Evolutionary conservation across 306 rosid species (phyloP), one percentile per base, ranked within the genome.

Genomic region (Lathyrus tuberosus): DNA sequence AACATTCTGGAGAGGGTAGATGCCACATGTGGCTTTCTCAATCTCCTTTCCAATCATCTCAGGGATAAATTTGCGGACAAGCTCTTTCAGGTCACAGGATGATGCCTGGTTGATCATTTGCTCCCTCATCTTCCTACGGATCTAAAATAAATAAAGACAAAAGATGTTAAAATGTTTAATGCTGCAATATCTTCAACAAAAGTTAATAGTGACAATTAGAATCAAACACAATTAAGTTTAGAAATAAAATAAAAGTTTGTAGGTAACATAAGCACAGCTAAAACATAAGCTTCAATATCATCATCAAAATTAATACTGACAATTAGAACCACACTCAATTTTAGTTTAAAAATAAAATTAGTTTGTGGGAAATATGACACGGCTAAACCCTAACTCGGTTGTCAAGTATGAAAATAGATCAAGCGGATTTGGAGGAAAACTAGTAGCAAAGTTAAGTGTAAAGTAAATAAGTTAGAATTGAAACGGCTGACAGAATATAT

Each of bases 111-210:
- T 79, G 2, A 74, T 42, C 97, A 94, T 94, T 41, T 90, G 87
- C 79, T 90, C 97, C 35, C 88, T 90, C 98, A 94, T 94, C 86
- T 94, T 94, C 37, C 95, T 87, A 10, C 98, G 95, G 73, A 94
- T 94, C 99, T 91, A 67, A 38, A 33, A 44, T 6, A 18, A 42
- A 2, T 6, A 65, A 20, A 3, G 40, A 2, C 9, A 52, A 38
- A 33, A 8, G 13, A 60, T 2, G 26, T 63, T 5, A 33, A 28
- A 0, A 30, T 3, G 12, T 5, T 11, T 38, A 0, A 17, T 2
- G 30, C n/a, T 6, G 8, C 38, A 33, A 33, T 5, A 4, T 31
- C 8, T 5, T 33, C 8, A 33, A 5, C 38, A 33, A 33, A 6
- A 33, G 38, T 33, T 7, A 35, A 5, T 31, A 6, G 2, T 6